Percentiles rank a stretch among this genome's conserved stretches.
These are phyloP conservation scores for Fusarium sp. DNA, from an alignment of 2,329 filamentous ascomycete species.

Conservation along the genomic window DNA sequence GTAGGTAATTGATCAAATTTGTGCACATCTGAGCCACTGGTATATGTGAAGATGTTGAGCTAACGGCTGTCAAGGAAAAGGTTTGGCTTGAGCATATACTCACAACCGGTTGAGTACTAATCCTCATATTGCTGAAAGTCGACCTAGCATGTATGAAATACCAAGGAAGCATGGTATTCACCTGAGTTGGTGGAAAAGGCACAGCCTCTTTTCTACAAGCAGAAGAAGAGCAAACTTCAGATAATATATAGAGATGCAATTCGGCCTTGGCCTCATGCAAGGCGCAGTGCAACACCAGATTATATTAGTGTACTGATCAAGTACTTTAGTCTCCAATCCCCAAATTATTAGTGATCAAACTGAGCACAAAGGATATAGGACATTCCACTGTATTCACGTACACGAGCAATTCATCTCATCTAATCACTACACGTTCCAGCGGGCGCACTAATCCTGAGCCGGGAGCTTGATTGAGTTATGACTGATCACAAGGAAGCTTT, in stretches of 20 bases:
- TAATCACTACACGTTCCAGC: slow-evolving; percentile 21
- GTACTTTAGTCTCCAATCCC: neutral
- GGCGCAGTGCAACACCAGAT: neutral
- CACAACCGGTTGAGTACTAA: too few relatives aligned
- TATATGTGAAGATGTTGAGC: neutral
- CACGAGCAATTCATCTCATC: neutral
- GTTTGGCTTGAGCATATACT: neutral
- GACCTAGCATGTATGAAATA: neutral
- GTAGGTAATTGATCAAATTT: neutral
- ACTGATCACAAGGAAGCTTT: neutral
- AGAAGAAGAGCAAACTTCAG: neutral
- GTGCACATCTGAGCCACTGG: too few relatives aligned
- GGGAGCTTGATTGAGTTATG: slow-evolving; percentile 3
- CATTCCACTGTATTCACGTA: slow-evolving; percentile 19
- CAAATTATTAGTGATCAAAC: neutral
- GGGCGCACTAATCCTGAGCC: slow-evolving; percentile 16
- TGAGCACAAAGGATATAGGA: neutral
- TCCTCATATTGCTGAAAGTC: too few relatives aligned
- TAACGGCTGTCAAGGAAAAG: neutral
- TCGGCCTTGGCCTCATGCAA: neutral
- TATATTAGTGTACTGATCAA: neutral
- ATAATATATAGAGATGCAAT: neutral
- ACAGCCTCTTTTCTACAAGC: neutral
- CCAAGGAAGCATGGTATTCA: neutral
- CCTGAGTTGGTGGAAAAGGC: neutral